phyloP scores from a whole-genome alignment of 805 yeast species.

The Myxozyma neotropica region DNA sequence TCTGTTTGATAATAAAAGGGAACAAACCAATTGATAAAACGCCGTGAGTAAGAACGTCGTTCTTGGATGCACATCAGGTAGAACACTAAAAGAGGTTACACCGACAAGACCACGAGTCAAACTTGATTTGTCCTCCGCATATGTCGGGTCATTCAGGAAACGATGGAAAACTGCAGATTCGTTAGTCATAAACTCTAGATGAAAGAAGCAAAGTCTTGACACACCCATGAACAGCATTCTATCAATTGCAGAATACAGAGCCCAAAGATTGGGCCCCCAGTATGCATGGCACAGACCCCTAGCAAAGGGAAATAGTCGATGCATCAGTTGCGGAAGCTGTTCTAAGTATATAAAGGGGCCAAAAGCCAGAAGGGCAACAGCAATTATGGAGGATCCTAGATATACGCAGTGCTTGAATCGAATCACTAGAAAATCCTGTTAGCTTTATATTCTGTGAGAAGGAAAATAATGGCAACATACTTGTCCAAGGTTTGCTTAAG shows the following conservation, averaged over 20 bases:
- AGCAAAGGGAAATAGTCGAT: constrained; percentile 86
- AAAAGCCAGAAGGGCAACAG: constrained; percentile 68
- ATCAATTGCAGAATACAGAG: constrained; percentile 82
- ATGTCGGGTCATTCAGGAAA: constrained; percentile 12
- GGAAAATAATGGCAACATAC: not conserved
- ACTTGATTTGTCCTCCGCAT: constrained; percentile 15
- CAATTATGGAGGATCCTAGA: constrained; percentile 62
- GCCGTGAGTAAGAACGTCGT: constrained; percentile 76
- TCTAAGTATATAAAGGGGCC: constrained; percentile 70
- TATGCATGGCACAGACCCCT: constrained; percentile 96
- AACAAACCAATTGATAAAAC: constrained; percentile 70
- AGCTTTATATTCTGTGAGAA: not conserved
- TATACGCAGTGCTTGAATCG: constrained; percentile 54
- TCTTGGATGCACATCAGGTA: constrained; percentile 79
- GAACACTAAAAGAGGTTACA: constrained; percentile 76
- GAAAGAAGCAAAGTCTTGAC: not conserved
- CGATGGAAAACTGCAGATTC: constrained; percentile 10
- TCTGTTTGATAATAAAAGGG: too few species aligned
- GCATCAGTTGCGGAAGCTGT: constrained; percentile 64
- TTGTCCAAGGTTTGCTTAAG: not conserved
- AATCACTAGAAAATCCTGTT: constrained; percentile 21
- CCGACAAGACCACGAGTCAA: constrained; percentile 87
- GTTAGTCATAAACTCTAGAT: not conserved
- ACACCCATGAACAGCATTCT: constrained; percentile 52
- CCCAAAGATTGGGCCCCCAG: constrained; percentile 99